phyloP scores from a whole-genome alignment of 2,329 filamentous ascomycete genomes.

The Cladosporium sp. region DNA sequence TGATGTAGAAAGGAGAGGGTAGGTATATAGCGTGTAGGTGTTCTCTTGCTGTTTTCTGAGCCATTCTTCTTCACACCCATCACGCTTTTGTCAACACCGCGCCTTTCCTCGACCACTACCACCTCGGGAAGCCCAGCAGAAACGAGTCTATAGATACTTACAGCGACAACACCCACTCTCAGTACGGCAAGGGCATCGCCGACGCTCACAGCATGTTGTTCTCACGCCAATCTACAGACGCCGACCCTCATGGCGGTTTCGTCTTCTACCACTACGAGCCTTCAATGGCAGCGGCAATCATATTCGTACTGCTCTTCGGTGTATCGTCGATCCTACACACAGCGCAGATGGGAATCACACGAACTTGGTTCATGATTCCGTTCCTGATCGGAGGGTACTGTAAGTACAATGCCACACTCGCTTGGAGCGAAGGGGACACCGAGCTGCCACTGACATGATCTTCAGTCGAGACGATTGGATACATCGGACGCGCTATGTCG shows the following conservation, averaged over 20 bases:
- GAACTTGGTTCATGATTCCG: conserved; percentile 55
- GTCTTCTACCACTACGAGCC: conserved; percentile 33
- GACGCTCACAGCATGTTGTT: conserved; percentile 17
- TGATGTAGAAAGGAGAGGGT: neutral
- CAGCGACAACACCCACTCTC: neutral
- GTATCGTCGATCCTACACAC: conserved; percentile 40
- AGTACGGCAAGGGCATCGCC: neutral
- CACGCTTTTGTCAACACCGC: neutral
- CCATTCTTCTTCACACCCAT: neutral
- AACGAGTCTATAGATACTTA: neutral
- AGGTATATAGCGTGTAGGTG: conserved; percentile 8
- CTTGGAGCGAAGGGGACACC: neutral
- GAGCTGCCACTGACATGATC: neutral
- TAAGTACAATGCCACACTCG: conserved; percentile 33
- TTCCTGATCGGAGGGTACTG: conserved; percentile 57
- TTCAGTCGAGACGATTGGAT: conserved; percentile 56
- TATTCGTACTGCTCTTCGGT: conserved; percentile 37
- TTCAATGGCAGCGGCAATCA: conserved; percentile 33
- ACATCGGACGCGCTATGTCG: conserved; percentile 53
- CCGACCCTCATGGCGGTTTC: conserved; percentile 24
- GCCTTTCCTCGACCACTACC: neutral
- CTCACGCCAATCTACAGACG: conserved; percentile 8
- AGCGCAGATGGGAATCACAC: conserved; percentile 42
- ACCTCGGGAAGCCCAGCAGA: neutral
- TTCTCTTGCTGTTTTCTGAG: neutral